These are phyloP conservation scores for Chenopodium formosanum DNA, from an alignment of 148 eudicot species.

Conservation along the genomic window DNA sequence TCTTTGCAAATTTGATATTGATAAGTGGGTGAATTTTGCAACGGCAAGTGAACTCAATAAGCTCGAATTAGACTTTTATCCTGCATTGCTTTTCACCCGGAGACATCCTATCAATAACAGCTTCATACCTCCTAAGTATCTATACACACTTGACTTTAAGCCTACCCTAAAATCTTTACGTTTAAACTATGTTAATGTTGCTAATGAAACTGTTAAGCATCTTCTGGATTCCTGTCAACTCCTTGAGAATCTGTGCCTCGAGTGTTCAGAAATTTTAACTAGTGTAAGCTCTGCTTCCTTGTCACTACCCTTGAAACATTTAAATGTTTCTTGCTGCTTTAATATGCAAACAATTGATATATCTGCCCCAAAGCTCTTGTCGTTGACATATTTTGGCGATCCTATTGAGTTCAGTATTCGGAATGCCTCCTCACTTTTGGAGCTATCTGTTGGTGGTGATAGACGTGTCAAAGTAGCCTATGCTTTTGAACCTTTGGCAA, in stretches of 20 bases:
- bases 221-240: not conserved
- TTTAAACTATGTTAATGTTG: not conserved
- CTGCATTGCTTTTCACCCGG: not conserved
- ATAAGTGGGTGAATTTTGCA: conserved; percentile 16
- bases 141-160: too few relatives aligned
- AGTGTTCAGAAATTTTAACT: not conserved
- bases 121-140: not conserved
- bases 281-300: not conserved
- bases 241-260: conserved; percentile 6
- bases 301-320: not conserved
- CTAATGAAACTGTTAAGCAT: not conserved
- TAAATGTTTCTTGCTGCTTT: not conserved
- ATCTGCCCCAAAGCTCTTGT: conserved; percentile 20
- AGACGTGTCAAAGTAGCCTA: not conserved
- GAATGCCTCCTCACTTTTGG: conserved; percentile 6
- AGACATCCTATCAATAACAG: too few relatives aligned
- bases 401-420: conserved; percentile 2
- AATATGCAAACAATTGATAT: conserved; percentile 8
- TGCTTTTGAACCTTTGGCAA: conserved; percentile 12
- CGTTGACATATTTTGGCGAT: not conserved
- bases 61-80: not conserved
- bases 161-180: not conserved
- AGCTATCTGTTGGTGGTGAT: not conserved
- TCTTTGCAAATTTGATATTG: not conserved
- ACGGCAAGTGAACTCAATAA: not conserved